Evolutionary conservation across 2,329 filamentous ascomycete species (phyloP).

Genomic region (Calonectria hongkongensis): DNA sequence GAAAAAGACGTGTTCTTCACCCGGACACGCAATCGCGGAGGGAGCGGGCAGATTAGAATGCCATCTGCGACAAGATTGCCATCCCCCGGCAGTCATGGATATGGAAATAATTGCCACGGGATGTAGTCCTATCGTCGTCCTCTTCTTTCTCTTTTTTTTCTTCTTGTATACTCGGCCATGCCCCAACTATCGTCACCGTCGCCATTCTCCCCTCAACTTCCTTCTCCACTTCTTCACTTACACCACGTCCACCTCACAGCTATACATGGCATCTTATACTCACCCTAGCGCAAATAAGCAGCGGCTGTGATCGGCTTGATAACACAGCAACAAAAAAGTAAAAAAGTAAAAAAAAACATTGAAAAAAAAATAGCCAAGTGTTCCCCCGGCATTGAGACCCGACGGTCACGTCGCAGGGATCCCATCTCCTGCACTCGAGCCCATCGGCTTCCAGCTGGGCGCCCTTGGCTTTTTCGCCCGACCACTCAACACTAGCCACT

Average conservation of each 20-base stretch:
- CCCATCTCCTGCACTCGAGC: conserved; percentile 46
- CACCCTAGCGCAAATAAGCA: conserved; percentile 22
- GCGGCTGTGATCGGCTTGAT: conserved; percentile 13
- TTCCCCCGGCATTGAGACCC: conserved; percentile 35
- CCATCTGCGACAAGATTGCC: conserved; percentile 12
- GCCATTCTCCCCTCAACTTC: neutral
- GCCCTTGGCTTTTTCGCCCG: conserved; percentile 15
- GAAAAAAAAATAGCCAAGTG: neutral
- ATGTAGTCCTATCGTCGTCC: neutral
- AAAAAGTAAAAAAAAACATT: conserved; percentile 1
- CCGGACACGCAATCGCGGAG: neutral
- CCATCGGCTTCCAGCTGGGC: conserved; percentile 6
- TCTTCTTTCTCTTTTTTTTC: neutral
- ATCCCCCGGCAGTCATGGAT: neutral
- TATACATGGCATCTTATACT: neutral
- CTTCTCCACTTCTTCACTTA: neutral
- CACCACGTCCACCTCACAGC: neutral
- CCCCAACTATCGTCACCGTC: neutral
- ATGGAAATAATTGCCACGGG: conserved; percentile 9
- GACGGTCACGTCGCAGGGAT: conserved; percentile 49
- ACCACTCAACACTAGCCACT: conserved; percentile 15
- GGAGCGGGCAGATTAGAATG: conserved; percentile 5
- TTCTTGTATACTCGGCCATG: conserved; percentile 22
- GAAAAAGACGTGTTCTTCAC: neutral
- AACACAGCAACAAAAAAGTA: neutral